Percentiles rank a stretch among this genome's conserved stretches.
These are phyloP conservation scores for Ophiosphaerella korrae DNA, from an alignment of 2,329 filamentous ascomycete genomes.

Conservation along the genomic window DNA sequence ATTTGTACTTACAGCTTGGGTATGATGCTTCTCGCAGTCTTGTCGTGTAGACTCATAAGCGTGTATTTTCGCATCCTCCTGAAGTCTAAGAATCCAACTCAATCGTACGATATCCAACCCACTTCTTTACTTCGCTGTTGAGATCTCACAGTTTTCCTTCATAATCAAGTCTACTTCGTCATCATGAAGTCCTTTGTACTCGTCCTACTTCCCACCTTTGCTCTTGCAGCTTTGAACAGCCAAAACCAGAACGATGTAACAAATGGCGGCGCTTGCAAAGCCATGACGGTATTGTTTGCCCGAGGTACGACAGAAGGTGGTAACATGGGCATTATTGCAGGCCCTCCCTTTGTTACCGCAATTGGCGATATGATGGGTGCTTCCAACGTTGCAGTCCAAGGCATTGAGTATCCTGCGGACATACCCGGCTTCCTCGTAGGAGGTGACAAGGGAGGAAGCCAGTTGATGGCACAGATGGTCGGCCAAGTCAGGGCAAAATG, in stretches of 20 bases:
- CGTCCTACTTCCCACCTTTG: constrained; percentile 12
- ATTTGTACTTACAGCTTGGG: neutral
- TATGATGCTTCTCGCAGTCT: too few relatives aligned
- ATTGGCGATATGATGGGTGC: constrained; percentile 49
- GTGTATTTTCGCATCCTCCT: neutral
- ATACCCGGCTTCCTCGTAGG: constrained; percentile 53
- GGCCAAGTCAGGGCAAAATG: constrained; percentile 50
- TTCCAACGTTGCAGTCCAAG: constrained; percentile 57
- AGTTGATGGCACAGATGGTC: constrained; percentile 51
- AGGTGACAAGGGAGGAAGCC: constrained; percentile 53
- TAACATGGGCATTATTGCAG: constrained; percentile 58
- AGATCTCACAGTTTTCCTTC: neutral
- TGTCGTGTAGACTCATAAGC: too few relatives aligned
- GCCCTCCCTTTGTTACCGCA: constrained; percentile 58
- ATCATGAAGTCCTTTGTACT: constrained; percentile 24
- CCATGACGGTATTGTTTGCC: constrained; percentile 62
- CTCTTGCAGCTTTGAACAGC: constrained; percentile 25
- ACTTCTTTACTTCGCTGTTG: neutral
- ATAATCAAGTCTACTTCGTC: neutral
- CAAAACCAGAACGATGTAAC: constrained; percentile 35
- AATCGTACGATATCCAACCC: neutral
- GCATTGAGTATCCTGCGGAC: constrained; percentile 59
- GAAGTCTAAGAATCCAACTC: neutral
- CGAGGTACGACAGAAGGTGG: constrained; percentile 60
- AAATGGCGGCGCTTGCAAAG: constrained; percentile 46